These are phyloP conservation scores for Imleria badia DNA, from an alignment of 768 basidiomycete genomes.

Conservation along the genomic window DNA sequence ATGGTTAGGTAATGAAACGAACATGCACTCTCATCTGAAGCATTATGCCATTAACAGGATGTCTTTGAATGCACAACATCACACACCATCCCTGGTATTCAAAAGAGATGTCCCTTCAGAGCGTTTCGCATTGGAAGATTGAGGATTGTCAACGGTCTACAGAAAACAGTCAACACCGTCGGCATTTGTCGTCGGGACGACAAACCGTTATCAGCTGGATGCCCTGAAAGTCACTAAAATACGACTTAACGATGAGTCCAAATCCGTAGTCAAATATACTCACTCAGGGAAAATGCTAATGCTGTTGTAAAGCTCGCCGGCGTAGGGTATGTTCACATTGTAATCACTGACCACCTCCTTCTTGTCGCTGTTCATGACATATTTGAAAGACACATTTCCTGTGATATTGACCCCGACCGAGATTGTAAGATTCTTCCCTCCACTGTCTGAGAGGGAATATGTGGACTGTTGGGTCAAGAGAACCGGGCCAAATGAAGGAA, in stretches of 20 bases:
- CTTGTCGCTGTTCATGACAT: too few relatives aligned
- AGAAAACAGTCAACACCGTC: too few relatives aligned
- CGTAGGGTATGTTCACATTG: background rate
- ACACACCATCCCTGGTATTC: too few relatives aligned
- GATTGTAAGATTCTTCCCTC: background rate
- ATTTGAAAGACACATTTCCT: background rate
- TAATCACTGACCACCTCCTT: background rate
- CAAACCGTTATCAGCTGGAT: background rate
- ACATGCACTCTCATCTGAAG: too few relatives aligned
- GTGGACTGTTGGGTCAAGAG: background rate
- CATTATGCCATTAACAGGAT: too few relatives aligned
- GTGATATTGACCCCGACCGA: background rate
- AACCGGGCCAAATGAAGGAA: background rate
- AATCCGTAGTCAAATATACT: background rate
- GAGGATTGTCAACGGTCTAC: too few relatives aligned
- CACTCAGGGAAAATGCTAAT: background rate
- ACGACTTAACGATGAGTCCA: background rate
- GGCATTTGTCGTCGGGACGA: too few relatives aligned
- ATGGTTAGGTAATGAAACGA: too few relatives aligned
- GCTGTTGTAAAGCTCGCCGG: too few relatives aligned
- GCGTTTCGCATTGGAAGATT: too few relatives aligned
- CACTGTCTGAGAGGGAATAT: background rate
- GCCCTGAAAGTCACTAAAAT: background rate
- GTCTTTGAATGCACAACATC: too few relatives aligned
- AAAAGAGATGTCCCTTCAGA: too few relatives aligned